A percentile compares a stretch with the other conserved stretches of the same genome.
Evolutionary conservation across 805 yeast species (phyloP).

Genomic region (Candida ortonii): DNA sequence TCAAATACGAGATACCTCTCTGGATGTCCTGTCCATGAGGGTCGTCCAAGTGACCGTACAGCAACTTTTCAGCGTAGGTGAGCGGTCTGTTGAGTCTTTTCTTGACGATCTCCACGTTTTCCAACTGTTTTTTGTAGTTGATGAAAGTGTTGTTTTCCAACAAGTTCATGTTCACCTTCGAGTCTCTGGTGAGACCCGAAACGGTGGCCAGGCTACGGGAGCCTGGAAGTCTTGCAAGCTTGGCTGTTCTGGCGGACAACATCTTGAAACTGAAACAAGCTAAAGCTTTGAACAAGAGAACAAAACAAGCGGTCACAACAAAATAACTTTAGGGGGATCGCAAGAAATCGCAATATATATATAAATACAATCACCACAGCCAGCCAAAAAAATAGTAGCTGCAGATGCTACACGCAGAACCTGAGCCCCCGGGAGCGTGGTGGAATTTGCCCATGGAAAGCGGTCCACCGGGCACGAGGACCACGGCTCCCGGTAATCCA

Average conservation of each 20-base stretch:
- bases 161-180: slow-evolving; percentile 50
- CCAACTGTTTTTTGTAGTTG: slow-evolving; percentile 86
- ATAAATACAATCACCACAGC: no score
- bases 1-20: slow-evolving; percentile 89
- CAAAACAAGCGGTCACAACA: no score
- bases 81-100: slow-evolving; percentile 71
- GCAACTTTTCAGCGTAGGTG: slow-evolving; percentile 90
- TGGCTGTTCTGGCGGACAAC: slow-evolving; percentile 31
- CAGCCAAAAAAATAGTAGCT: no score
- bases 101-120: slow-evolving; percentile 81
- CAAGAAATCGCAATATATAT: no score
- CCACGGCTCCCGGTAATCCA: no score
- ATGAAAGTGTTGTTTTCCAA: slow-evolving; percentile 82
- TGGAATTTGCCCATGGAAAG: no score
- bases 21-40: slow-evolving; percentile 72
- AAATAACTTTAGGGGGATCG: no score
- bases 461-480: no score
- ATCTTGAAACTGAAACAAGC: slow-evolving; percentile 14
- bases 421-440: no score
- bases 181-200: slow-evolving; percentile 47
- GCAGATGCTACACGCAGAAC: no score
- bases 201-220: slow-evolving; percentile 53
- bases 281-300: no score
- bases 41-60: slow-evolving; percentile 86
- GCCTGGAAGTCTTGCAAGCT: slow-evolving; percentile 20